Base-by-base conservation (phyloP, 1,284 basidiomycete genomes). In the Sporisorium reilianum region DNA sequence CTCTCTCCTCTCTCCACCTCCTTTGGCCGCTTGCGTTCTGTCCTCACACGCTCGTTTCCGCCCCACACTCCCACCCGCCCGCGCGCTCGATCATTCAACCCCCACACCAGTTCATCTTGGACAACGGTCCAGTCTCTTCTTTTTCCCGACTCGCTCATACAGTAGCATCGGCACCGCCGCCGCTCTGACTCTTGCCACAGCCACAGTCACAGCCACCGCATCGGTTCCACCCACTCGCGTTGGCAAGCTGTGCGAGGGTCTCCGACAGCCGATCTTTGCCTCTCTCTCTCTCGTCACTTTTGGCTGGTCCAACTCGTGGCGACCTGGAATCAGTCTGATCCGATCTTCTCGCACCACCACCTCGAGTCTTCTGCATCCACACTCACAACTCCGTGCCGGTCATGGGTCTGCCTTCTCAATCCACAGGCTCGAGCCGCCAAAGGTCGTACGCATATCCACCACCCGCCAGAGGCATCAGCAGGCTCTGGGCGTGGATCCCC, bases 401-500 rank as follows among this genome's bases (percentile, higher is more conserved):
- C 71, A 74, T 74, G 71, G 62, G 64, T 51, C 50, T 54, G 2
- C 32, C 60, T 23, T 52, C 61, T 9, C 46, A 53, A n/a, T 25
- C 54, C 20, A 64, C 57, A 46, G 52, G 57, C 55, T 61, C 51
- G 1, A 64, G 65, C 51, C 61, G 71, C 28, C 61, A 74, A 46
- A 45, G 64, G 18, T 68, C 65, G 4, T 68, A 74, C 30, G 65
- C 61, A 53, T 73, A 73, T 64, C 56, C 55, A 40, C 57, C 61
- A 55, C 54, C 64, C 26, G 61, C 71, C 11, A 52, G 51, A 41
- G 72, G 72, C 50, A 64, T 71, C 60, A 55, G 59, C 40, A 56
- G 53, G 28, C 41, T 55, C 3, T 78, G 62, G 51, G 38, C 65
- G 50, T 79, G 74, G 74, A 64, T 80, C 18, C 79, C 79, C 7